phyloP scores from a whole-genome alignment of 345 rosid species.

The Hirschfeldia incana region DNA sequence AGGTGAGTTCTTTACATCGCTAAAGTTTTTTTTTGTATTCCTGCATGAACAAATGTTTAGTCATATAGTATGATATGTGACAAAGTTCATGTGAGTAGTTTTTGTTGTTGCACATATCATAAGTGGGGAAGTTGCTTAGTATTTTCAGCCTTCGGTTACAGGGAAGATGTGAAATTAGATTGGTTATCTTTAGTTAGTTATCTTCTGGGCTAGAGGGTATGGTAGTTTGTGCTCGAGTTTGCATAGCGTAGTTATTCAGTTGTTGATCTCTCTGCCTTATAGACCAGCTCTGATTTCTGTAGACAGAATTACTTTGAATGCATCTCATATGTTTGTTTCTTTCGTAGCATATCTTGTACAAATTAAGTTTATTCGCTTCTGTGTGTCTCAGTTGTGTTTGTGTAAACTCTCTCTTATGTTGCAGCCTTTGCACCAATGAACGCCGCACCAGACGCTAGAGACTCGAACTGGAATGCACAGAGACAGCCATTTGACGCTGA shows the following conservation, averaged over 20 bases:
- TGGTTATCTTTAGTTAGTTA: background rate
- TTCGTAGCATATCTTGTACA: background rate
- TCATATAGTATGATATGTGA: background rate
- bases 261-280: conserved; percentile 1
- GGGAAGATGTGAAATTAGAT: conserved; percentile 2
- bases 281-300: background rate
- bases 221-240: background rate
- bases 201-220: background rate
- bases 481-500: conserved; percentile 59
- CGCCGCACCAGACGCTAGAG: conserved; percentile 37
- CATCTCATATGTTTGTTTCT: background rate
- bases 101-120: background rate
- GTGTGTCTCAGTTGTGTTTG: background rate
- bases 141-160: background rate
- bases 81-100: background rate
- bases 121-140: background rate
- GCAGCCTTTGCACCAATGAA: conserved; percentile 90
- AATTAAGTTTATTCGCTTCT: background rate
- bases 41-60: background rate
- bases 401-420: conserved; percentile 16
- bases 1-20: conserved; percentile 45
- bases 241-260: background rate
- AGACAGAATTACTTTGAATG: background rate
- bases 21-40: background rate
- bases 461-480: conserved; percentile 32